Evolutionary conservation across 805 yeast species (phyloP), one percentile per base, ranked within the genome.

Genomic region (Candida andamanensis): DNA sequence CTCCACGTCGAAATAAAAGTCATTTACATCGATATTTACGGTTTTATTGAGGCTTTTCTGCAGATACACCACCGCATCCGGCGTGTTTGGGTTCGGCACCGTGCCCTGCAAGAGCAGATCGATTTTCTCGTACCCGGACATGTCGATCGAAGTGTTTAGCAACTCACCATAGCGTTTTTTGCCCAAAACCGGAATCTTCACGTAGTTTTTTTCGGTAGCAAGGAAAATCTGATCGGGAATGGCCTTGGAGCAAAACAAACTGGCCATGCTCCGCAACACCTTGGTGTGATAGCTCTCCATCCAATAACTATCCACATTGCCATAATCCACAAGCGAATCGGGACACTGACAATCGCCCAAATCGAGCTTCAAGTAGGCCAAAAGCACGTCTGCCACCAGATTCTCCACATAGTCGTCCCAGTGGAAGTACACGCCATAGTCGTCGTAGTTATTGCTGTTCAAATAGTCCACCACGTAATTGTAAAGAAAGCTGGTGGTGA

Each of bases 351-450:
- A 63, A 4, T 40, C 42, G 14, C 52, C 42, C 23, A 28, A 32
- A 3, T 28, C 17, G 6, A 27, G 24, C 17, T 57, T 40, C 19
- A 40, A 47, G 9, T 32, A 21, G 14, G 40, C 38, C 12, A 61
- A 35, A 4, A 52, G 24, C 9, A 35, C 10, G 29, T 53, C 36
- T 1, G 46, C 63, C 5, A 56, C 52, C 11, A 39, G 35, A 20
- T 54, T 35, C 33, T 59, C 67, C 15, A 56, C 47, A 61, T 64
- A 60, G 39, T 61, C 64, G 36, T 61, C 67, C 67, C 67, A 61
- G 42, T 61, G 67, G 44, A 60, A 60, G 36, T 35, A 36, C n/a
- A 59, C 42, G 13, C 60, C 61, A 13, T 43, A 44, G 19, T 19
- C 11, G 8, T 8, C 25, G 8, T 8, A 19, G 11, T 8, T 19